Evolutionary conservation across 768 basidiomycete species (phyloP), one percentile per base, ranked within the genome.

Genomic region (Dioszegia hungarica): DNA sequence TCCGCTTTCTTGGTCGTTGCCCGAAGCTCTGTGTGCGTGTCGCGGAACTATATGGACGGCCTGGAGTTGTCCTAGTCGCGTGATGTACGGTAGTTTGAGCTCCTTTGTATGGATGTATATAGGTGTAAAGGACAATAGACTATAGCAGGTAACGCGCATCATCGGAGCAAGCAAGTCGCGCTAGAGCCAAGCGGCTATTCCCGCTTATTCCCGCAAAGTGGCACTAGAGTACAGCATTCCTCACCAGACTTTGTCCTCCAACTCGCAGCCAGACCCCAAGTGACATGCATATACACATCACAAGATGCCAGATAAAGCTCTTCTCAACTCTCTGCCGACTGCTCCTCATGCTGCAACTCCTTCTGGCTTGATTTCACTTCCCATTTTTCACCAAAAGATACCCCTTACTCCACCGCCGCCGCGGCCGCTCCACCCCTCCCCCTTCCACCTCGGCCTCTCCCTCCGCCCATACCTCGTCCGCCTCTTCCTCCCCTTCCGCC

Each of bases 391-490:
- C 24, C 25, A 15, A 8, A 14, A 4, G 2, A 19, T 25, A 8
- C 2, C 28, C 29, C 8, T 20, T 22, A 45, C 10, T n/a, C 11
- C 15, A 33, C 9, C 11, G 28, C 56, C 9, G 24, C 38, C 9
- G 55, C 27, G 12, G 48, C 37, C 22, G 46, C 47, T 12, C 56
- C 47, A 1, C 46, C 47, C 33, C 56, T 49, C 15, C 56, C 56
- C 4, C 29, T 12, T 24, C 54, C 43, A 22, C 47, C 49, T n/a
- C 57, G 33, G 19, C 56, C 56, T 36, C 54, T 57, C 20, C 43
- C 56, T 33, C 62, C 39, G 17, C 54, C 39, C 34, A 41, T 40
- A 22, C n/a, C n/a, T n/a, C n/a, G n/a, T n/a, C 51, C 48, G 15
- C 54, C 53, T 14, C 53, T 27, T 36, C 56, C 36, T 20, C 61